Evolutionary conservation across 2,329 filamentous ascomycete genomes (phyloP).

Genomic region (Arthroderma uncinatum): DNA sequence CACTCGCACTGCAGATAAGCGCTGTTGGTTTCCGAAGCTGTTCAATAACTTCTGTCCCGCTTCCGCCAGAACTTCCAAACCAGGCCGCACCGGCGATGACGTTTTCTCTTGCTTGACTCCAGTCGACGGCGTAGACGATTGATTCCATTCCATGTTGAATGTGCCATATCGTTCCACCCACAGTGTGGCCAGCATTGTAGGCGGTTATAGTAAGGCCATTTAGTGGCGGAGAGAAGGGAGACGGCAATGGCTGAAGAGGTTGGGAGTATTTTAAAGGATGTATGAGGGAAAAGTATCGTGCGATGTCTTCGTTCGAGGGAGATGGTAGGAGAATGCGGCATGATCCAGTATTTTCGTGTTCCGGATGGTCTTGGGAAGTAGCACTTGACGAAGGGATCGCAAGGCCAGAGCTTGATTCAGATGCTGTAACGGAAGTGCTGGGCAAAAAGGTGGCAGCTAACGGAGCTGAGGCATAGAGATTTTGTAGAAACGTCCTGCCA

Average conservation of each 20-base stretch:
- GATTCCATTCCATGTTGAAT: constrained; percentile 94
- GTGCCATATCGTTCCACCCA: constrained; percentile 97
- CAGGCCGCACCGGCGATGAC: constrained; percentile 88
- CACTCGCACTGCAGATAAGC: constrained; percentile 79
- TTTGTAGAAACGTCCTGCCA: constrained; percentile 78
- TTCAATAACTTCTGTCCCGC: constrained; percentile 83
- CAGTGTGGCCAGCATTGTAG: constrained; percentile 89
- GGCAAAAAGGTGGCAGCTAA: constrained; percentile 78
- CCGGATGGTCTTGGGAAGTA: constrained; percentile 22
- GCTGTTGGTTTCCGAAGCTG: constrained; percentile 87
- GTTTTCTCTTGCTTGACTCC: constrained; percentile 96
- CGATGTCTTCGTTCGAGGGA: constrained; percentile 79
- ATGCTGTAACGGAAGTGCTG: constrained; percentile 48
- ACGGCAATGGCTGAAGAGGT: constrained; percentile 78
- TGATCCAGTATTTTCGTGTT: constrained; percentile 18
- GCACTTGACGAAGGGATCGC: constrained; percentile 20
- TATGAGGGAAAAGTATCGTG: constrained; percentile 79
- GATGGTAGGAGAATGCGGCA: constrained; percentile 49
- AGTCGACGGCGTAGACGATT: constrained; percentile 94
- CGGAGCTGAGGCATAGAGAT: constrained; percentile 82
- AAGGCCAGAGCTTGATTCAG: constrained; percentile 21
- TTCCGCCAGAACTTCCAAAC: constrained; percentile 69
- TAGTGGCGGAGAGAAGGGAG: constrained; percentile 76
- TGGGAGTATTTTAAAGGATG: constrained; percentile 94
- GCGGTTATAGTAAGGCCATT: constrained; percentile 90